A percentile compares a stretch with the other conserved stretches of the same genome.
These are phyloP conservation scores for Eimeria tenella DNA, from an alignment of 169 alveolate species.

Conservation along the genomic window DNA sequence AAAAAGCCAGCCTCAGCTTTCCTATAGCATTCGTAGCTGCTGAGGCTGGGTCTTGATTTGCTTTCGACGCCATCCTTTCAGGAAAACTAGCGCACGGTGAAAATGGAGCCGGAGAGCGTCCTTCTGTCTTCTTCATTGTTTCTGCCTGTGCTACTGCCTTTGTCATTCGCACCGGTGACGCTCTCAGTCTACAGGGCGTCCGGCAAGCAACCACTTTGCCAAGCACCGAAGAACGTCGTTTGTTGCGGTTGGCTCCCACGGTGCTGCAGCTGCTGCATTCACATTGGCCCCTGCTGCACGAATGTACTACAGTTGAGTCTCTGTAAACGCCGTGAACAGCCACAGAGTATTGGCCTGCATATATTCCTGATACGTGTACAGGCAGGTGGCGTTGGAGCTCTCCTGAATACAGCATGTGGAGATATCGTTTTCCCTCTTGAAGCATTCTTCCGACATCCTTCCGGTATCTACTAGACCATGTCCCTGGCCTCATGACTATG, in stretches of 20 bases:
- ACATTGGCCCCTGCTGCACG: too few relatives aligned
- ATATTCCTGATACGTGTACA: too few relatives aligned
- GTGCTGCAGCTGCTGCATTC: background rate
- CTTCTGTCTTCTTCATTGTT: background rate
- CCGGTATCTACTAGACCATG: background rate
- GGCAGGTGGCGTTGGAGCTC: background rate
- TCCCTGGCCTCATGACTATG: background rate
- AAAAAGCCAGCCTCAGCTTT: background rate
- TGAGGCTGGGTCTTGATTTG: background rate
- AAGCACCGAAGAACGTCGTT: background rate
- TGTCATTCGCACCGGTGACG: background rate
- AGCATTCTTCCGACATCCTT: constrained; percentile 11
- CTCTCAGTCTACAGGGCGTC: background rate
- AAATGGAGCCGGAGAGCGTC: background rate
- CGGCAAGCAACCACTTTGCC: background rate
- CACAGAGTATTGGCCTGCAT: too few relatives aligned
- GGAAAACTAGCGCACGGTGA: background rate
- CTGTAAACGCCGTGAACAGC: too few relatives aligned
- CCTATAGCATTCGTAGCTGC: background rate
- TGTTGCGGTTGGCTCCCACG: background rate
- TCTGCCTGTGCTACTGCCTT: background rate
- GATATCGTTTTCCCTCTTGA: constrained; percentile 1
- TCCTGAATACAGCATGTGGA: background rate
- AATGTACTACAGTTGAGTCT: too few relatives aligned
- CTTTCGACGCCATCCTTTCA: background rate